Conservation (phyloP, 2,329 filamentous ascomycete species). For the Colletotrichum tabaci region DNA sequence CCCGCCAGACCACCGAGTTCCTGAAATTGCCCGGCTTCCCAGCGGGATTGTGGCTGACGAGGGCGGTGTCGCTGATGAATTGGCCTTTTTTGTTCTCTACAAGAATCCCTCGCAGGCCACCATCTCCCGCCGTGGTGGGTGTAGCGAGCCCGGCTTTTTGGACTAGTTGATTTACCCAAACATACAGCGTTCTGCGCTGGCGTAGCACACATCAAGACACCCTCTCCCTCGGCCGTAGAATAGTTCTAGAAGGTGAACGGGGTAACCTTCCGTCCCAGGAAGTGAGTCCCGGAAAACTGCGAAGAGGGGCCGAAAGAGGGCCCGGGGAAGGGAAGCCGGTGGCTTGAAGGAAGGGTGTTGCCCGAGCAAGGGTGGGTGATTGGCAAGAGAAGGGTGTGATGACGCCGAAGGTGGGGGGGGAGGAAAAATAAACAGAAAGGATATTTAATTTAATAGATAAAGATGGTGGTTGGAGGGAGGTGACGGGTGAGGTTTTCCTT, state of each 20-base stretch:
- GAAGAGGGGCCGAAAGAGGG: slow-evolving; percentile 33
- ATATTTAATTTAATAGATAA: neutral
- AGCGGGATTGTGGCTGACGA: neutral
- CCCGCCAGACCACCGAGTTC: neutral
- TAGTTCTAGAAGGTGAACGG: slow-evolving; percentile 34
- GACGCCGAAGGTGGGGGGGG: neutral
- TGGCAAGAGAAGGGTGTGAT: neutral
- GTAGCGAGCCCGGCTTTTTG: slow-evolving; percentile 1
- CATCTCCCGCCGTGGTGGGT: slow-evolving; percentile 11
- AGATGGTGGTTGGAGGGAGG: slow-evolving; percentile 13
- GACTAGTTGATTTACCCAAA: neutral
- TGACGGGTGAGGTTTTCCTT: neutral
- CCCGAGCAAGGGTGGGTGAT: neutral
- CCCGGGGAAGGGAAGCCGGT: slow-evolving; percentile 28
- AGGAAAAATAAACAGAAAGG: neutral
- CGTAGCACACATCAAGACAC: too few relatives aligned
- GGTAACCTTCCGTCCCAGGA: slow-evolving; percentile 24
- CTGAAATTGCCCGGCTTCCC: neutral
- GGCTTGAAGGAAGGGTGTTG: slow-evolving; percentile 10
- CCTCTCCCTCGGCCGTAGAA: slow-evolving; percentile 12
- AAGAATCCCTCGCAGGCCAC: slow-evolving; percentile 1
- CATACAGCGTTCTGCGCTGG: too few relatives aligned
- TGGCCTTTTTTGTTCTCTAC: slow-evolving; percentile 1
- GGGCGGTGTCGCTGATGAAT: neutral
- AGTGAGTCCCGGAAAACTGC: slow-evolving; percentile 24